A percentile compares a stretch with the other conserved stretches of the same genome.
phyloP scores from a whole-genome alignment of 495 filamentous ascomycete species.

The Neohortaea acidophila region DNA sequence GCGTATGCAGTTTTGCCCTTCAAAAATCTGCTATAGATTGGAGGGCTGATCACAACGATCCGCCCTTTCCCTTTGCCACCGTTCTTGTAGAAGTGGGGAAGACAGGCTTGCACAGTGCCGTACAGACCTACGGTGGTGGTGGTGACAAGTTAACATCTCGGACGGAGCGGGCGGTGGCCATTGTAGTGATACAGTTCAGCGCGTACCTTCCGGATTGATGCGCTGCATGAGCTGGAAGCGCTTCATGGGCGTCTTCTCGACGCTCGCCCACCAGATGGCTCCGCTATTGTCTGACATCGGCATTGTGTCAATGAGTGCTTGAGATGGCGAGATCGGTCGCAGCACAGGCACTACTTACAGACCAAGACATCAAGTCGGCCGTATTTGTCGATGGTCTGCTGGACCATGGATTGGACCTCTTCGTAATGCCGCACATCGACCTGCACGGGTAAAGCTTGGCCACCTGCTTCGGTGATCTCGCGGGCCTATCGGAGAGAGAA shows the following conservation, averaged over 20 bases:
- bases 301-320: no score
- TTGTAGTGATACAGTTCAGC: no score
- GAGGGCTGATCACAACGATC: slow-evolving; percentile 69
- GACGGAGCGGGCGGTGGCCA: no score
- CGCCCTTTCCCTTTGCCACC: slow-evolving; percentile 32
- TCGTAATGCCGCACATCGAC: slow-evolving; percentile 54
- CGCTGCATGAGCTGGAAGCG: slow-evolving; percentile 71
- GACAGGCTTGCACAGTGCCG: slow-evolving; percentile 45
- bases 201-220: slow-evolving; percentile 60
- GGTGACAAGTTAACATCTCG: no score
- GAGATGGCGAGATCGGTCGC: no score
- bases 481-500: slow-evolving; percentile 25
- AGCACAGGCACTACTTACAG: no score
- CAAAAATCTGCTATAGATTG: slow-evolving; percentile 76
- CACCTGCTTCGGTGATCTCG: slow-evolving; percentile 56
- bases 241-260: slow-evolving; percentile 58
- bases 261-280: slow-evolving; percentile 73
- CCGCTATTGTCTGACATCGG: slow-evolving; percentile 83
- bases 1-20: slow-evolving; percentile 78
- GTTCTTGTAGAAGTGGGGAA: slow-evolving; percentile 45
- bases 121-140: slow-evolving; percentile 44
- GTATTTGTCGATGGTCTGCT: slow-evolving; percentile 46
- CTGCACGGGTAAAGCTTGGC: slow-evolving; percentile 47
- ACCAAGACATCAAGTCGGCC: slow-evolving; percentile 54
- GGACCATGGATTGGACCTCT: slow-evolving; percentile 48